Evolutionary conservation across 768 basidiomycete genomes (phyloP), one percentile per base, ranked within the genome.

Genomic region (Melanogaster broomeanus): DNA sequence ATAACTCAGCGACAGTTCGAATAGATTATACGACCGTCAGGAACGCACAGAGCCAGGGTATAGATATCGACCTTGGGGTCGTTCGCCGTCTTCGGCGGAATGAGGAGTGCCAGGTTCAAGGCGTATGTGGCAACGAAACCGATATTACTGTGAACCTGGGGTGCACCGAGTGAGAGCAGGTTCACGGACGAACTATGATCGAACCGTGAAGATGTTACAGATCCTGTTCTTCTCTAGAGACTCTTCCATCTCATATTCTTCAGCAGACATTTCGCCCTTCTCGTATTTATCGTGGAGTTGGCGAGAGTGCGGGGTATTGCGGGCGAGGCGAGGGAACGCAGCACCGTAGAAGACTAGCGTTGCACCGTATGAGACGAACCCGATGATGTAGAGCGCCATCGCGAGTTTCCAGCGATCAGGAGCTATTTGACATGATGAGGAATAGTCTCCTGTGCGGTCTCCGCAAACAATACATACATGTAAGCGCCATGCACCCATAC

Each of bases 221-320:
- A 93, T 87, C 55, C 84, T 72, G 54, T 90, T 93, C 77, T 90
- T 90, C 71, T 92, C 88, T 39, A 92, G 60, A 28, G 85, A 87
- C 60, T 91, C 88, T 60, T 88, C 88, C 16, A 56, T 62, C 60
- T 91, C 90, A 56, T 87, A 90, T 55, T 79, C 84, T 48, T 85
- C 85, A 13, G 71, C 67, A 0, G 73, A 59, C 11, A 85, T 81
- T 52, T 85, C 79, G 0, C 86, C 85, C 0, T 72, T 73, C 43
- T 85, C 83, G 48, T 79, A 83, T 57, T 74, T 78, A 43, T 77
- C 78, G 31, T 75, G 72, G 3, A 90, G 67, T 2, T 65, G 66
- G 13, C 83, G 79, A 4, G 88, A 73, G 56, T 80, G 84, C 3
- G 76, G 67, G 0, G 90, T 92, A 62, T 92, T 91, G 3, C 88